Base-by-base conservation (phyloP, 805 yeast genomes). In the Diddensiella caesifluorescens region DNA sequence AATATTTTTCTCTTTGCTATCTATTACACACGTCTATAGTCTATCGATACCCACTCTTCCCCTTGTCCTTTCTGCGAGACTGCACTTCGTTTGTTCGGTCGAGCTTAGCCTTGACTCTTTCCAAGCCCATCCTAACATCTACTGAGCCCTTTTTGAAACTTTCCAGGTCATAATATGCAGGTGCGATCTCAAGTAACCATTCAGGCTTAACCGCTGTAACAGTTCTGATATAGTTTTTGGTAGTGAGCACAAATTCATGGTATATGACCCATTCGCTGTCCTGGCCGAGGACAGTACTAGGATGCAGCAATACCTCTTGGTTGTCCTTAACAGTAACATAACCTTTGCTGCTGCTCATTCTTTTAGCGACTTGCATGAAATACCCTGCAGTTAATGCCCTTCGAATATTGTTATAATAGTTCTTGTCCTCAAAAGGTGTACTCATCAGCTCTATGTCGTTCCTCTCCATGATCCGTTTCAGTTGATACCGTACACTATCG, bases 351-450 rank as follows among this genome's bases (percentile, higher is more conserved):
- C 76, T 73, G 28, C 86, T 80, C 67, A 77, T 79, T 69, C 85
- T 86, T 68, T 89, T 92, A 25, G 97, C 97, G 42, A 85, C 95
- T 68, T 92, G 98, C 97, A 92, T 89, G 70, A 92, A 92, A 63
- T 88, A 89, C 1, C 98, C 98, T n/a, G 86, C 75, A 3, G 86
- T 74, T 45, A 92, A 65, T 0, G 97, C 95, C 61, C 83, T 84
- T 44, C 95, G 74, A 50, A 92, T 80, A 55, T 86, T 83, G 53
- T 75, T 79, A 62, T 80, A 81, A 65, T 85, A 88, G 31, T 60
- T 58, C 39, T 75, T 76, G 55, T 79, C 80, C 21, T 76, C 83
- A 48, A 65, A 74, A 30, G 83, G 80, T 2, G 87, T 80, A 36
- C 87, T 75, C 45, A 74, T 71, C 41, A 92, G 64, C 44, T 80